Base-by-base conservation (phyloP, 345 rosid species). In the Gossypium australe region DNA sequence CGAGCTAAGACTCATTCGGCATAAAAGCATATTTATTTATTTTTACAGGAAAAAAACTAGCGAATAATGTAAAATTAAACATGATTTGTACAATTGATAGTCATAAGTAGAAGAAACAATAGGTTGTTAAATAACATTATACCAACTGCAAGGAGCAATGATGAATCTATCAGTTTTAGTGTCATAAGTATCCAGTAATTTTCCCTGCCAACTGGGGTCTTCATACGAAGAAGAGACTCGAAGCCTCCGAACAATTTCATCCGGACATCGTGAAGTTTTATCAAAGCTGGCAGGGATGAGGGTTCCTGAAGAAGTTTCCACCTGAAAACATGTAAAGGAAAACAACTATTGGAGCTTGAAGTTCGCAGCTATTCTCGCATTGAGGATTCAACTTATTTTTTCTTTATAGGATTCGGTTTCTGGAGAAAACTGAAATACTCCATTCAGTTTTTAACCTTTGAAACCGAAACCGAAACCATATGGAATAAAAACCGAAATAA, bases 81-180 rank as follows among this genome's bases (percentile, higher is more conserved):
- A 22, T n/a, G 22, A 8, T 53, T 2, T 20, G 55, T 22, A 49
- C 13, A 51, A 29, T 69, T 9, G 22, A 45, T 29, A 12, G 3
- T 70, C 9, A 25, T 29, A 41, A 34, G 43, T 55, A 41, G 43
- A 13, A 2, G n/a, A 63, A 72, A 43, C 11, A n/a, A 48, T 25
- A 63, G 47, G 38, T 13, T 18, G 14, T 59, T 22, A 78, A 43
- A 56, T 20, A 62, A 38, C 59, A 59, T 29, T 79, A 29, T 83
- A 94, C 98, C 98, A 94, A 76, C 75, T 52, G 86, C 93, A 89
- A 10, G 97, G 88, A 67, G 92, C 90, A 68, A 94, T 84, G 27
- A 85, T 78, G 82, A 92, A 90, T 74, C 78, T 80, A 80, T 94
- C 97, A 71, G 86, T 78, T 79, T 29, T 74, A 47, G 98, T 86